phyloP scores from a whole-genome alignment of 306 rosid species.

The Senna siamea region DNA sequence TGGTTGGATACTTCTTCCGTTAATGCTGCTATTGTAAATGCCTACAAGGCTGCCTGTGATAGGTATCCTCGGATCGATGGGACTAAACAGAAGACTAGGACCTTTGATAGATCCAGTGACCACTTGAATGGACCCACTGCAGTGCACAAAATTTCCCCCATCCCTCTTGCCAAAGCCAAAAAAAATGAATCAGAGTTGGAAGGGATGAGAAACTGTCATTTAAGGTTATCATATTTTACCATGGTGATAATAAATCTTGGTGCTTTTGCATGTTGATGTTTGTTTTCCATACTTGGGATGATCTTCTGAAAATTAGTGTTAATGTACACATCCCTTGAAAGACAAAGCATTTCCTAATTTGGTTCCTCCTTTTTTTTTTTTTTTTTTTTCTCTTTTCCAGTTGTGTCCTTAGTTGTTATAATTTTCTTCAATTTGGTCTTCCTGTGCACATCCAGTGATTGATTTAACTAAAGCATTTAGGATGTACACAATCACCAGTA shows the following conservation, averaged over 20 bases:
- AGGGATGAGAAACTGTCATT: slow-evolving; percentile 87
- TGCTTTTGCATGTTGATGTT: slow-evolving; percentile 36
- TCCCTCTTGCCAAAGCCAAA: slow-evolving; percentile 79
- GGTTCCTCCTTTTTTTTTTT: not conserved
- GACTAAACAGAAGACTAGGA: slow-evolving; percentile 49
- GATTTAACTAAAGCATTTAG: not conserved
- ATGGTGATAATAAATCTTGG: slow-evolving; percentile 5
- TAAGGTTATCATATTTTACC: slow-evolving; percentile 57
- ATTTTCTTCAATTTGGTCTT: not conserved
- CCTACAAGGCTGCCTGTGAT: slow-evolving; percentile 72
- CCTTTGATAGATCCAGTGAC: slow-evolving; percentile 45
- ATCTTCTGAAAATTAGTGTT: not conserved
- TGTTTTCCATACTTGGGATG: slow-evolving; percentile 31
- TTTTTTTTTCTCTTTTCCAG: too few species aligned
- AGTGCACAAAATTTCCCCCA: slow-evolving; percentile 65
- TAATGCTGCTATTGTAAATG: slow-evolving; percentile 86
- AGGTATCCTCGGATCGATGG: slow-evolving; percentile 52
- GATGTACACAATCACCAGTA: not conserved
- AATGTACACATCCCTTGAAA: not conserved
- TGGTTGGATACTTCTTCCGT: slow-evolving; percentile 90
- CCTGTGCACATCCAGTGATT: not conserved
- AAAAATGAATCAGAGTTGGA: slow-evolving; percentile 84
- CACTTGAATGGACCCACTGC: slow-evolving; percentile 54
- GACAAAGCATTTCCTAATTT: not conserved
- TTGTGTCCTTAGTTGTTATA: not conserved